These are phyloP conservation scores for Circinella minor DNA, from an alignment of 371 early-diverging fungal species.

Conservation along the genomic window DNA sequence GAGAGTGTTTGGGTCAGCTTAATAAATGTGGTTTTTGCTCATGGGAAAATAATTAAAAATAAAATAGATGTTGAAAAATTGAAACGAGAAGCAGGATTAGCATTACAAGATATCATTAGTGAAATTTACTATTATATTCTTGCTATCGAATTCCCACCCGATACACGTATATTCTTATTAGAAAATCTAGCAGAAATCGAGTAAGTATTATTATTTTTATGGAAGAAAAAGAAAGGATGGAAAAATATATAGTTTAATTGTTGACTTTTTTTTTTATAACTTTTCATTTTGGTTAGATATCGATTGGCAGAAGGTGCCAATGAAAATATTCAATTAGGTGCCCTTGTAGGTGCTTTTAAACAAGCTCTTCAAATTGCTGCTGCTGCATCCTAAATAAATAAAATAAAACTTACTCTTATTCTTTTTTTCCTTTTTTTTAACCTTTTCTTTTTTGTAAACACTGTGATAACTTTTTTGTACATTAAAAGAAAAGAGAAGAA, in stretches of 20 bases:
- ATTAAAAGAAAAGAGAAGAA: neutral
- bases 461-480: neutral
- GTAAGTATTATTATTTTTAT: conserved; percentile 42
- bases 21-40: neutral
- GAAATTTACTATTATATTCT: conserved; percentile 71
- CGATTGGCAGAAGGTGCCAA: conserved; percentile 80
- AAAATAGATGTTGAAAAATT: conserved; percentile 69
- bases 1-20: neutral
- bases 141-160: conserved; percentile 70
- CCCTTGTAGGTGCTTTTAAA: conserved; percentile 82
- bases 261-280: neutral
- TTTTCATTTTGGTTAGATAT: conserved; percentile 50
- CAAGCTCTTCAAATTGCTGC: conserved; percentile 38
- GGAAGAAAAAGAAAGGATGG: neutral
- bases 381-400: conserved; percentile 12
- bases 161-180: conserved; percentile 68
- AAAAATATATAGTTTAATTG: neutral
- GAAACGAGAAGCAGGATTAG: conserved; percentile 83
- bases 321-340: conserved; percentile 83
- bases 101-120: conserved; percentile 86
- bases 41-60: conserved; percentile 1
- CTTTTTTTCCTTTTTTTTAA: too few relatives aligned
- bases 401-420: too few relatives aligned
- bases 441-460: too few relatives aligned
- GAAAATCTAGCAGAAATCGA: conserved; percentile 90